These are phyloP conservation scores for Sergeia podlipaevii DNA, from an alignment of 208 protist species.

Conservation along the genomic window DNA sequence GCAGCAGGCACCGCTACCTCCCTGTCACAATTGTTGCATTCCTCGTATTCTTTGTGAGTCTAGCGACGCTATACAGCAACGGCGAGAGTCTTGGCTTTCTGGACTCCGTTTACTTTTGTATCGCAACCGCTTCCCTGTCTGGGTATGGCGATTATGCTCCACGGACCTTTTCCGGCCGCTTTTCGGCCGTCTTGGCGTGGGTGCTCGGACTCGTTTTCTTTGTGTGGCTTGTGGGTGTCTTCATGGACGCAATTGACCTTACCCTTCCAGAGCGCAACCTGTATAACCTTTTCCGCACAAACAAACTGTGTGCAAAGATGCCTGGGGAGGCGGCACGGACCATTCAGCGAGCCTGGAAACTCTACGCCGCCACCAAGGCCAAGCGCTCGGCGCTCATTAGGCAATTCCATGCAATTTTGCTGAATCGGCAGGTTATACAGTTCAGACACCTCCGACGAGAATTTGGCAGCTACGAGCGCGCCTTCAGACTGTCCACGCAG, in stretches of 20 bases:
- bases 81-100: conserved; percentile 31
- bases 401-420: conserved; percentile 55
- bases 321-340: conserved; percentile 50
- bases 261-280: conserved; percentile 45
- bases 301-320: conserved; percentile 47
- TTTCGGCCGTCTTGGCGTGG: conserved; percentile 42
- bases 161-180: conserved; percentile 35
- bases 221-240: conserved; percentile 40
- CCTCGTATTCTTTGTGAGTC: conserved; percentile 19
- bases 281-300: conserved; percentile 57
- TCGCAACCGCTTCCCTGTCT: conserved; percentile 40
- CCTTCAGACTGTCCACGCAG: conserved; percentile 44
- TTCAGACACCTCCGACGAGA: conserved; percentile 50
- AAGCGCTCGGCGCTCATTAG: conserved; percentile 24
- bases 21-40: conserved; percentile 18
- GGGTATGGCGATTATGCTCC: conserved; percentile 54
- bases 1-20: conserved; percentile 19
- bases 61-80: conserved; percentile 46
- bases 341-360: conserved; percentile 65
- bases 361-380: conserved; percentile 40
- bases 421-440: conserved; percentile 35
- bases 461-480: conserved; percentile 21
- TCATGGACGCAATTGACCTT: conserved; percentile 31
- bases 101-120: conserved; percentile 56
- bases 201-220: conserved; percentile 38